Evolutionary conservation across 1,284 basidiomycete species (phyloP), one percentile per base, ranked within the genome.

Genomic region (Polyporus tsugae): DNA sequence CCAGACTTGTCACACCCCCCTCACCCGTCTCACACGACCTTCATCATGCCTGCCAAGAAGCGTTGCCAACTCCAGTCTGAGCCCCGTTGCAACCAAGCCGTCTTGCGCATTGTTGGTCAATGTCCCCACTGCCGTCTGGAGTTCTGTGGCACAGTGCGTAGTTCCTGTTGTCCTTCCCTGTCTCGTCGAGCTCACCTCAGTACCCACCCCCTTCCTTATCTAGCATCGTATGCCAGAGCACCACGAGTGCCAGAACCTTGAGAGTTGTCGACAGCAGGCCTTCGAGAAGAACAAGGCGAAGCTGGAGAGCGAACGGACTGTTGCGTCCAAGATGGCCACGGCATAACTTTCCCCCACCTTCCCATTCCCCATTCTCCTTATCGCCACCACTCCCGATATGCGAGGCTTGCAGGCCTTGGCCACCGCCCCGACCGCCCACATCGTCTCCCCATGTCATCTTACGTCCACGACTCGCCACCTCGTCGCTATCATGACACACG

Each of bases 191-290:
- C 62, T 63, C 15, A 63, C 19, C 39, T 39, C 19, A 39, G 57
- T 35, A 10, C 41, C 35, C 29, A 4, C 13, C 49, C 19, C 35
- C 22, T 39, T 49, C 41, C 41, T 35, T 62, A 15, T 19, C 4
- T 74, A 95, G 93, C 93, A 95, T 78, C 93, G 93, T 73, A 84
- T 94, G 74, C 93, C 93, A 10, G 93, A 95, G 77, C 91, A 92
- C 75, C 93, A 95, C 78, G 86, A 86, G 71, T 95, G 93, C 82
- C 85, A 87, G 74, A 91, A 94, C 70, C 82, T 95, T 69, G 90
- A 92, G 78, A 89, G 90, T 78, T 95, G 94, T 81, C 84, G 90
- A 73, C 91, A 94, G 79, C 91, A 93, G 79, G 94, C 94, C 15
- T 95, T 95, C 78, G 89, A 94, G 75, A 86, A 88, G 77, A 95